These are phyloP conservation scores for Zygosaccharomyces pseudobailii DNA, from an alignment of 1,139 yeast genomes.

Conservation along the genomic window DNA sequence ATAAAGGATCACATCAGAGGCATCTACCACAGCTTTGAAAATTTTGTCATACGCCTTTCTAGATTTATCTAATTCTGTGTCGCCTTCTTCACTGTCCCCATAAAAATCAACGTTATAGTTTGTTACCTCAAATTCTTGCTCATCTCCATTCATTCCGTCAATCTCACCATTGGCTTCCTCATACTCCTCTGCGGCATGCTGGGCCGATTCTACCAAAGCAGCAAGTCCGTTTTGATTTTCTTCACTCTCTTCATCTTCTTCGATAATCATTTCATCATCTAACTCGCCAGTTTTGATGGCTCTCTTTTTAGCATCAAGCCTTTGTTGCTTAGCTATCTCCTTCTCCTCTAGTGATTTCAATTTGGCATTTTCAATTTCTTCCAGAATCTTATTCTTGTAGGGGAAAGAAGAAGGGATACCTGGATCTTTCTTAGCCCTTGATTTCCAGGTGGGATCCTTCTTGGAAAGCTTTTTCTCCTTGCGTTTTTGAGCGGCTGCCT, in stretches of 20 bases:
- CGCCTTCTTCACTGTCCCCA: conserved; percentile 41
- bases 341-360: conserved; percentile 58
- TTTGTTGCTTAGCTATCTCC: conserved; percentile 40
- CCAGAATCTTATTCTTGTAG: conserved; percentile 76
- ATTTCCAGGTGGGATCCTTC: conserved; percentile 91
- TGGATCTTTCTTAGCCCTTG: conserved; percentile 75
- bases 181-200: conserved; percentile 71
- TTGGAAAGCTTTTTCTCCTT: conserved; percentile 78
- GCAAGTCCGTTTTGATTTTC: conserved; percentile 54
- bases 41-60: conserved; percentile 91
- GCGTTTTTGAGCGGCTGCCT: conserved; percentile 86
- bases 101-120: conserved; percentile 49
- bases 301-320: conserved; percentile 45
- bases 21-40: conserved; percentile 75
- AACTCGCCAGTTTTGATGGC: conserved; percentile 43
- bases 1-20: conserved; percentile 83
- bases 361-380: conserved; percentile 73
- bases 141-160: conserved; percentile 34
- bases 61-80: conserved; percentile 64
- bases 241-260: conserved; percentile 42
- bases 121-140: conserved; percentile 41
- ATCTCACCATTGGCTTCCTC: conserved; percentile 38
- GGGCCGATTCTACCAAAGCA: conserved; percentile 86
- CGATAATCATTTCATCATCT: conserved; percentile 41
- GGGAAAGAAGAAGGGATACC: conserved; percentile 96